These are phyloP conservation scores for Teunomyces funiuensis DNA, from an alignment of 805 yeast genomes.

Conservation along the genomic window DNA sequence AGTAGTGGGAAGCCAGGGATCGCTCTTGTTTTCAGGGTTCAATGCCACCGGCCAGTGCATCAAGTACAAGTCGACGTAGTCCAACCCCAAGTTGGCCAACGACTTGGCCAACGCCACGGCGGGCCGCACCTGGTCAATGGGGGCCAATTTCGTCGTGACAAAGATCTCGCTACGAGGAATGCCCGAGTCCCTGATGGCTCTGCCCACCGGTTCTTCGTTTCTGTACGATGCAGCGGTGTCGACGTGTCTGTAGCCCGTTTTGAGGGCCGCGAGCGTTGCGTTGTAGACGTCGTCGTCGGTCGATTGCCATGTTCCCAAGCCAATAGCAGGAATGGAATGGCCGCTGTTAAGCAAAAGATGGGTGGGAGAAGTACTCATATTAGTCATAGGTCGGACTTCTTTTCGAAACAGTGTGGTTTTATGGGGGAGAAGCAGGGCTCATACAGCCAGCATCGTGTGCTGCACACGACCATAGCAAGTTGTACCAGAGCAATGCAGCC, in stretches of 20 bases:
- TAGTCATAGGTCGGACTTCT: too few species aligned
- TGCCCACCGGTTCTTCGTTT: slow-evolving; percentile 65
- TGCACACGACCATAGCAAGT: too few species aligned
- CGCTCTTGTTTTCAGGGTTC: slow-evolving; percentile 4
- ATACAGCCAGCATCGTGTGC: too few species aligned
- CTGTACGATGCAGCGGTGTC: slow-evolving; percentile 71
- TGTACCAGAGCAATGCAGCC: too few species aligned
- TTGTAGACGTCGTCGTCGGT: slow-evolving; percentile 10
- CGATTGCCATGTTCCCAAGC: slow-evolving; percentile 20
- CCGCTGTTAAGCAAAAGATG: slow-evolving; percentile 11
- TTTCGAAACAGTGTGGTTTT: too few species aligned
- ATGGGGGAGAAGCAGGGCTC: too few species aligned
- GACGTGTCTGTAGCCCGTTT: slow-evolving; percentile 71
- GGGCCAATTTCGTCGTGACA: slow-evolving; percentile 69
- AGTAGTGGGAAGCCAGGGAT: slow-evolving; percentile 31
- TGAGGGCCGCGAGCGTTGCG: slow-evolving; percentile 45
- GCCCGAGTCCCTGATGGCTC: slow-evolving; percentile 54
- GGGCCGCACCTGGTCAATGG: slow-evolving; percentile 51
- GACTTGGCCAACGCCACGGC: slow-evolving; percentile 55
- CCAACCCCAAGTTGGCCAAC: slow-evolving; percentile 60
- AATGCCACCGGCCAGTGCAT: slow-evolving; percentile 74
- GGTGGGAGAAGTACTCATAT: too few species aligned
- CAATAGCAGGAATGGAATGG: slow-evolving; percentile 16
- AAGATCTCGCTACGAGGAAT: slow-evolving; percentile 63
- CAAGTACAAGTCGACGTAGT: slow-evolving; percentile 73